Base-by-base conservation (phyloP, 106 monocot species). In the Gastrodia elata region DNA sequence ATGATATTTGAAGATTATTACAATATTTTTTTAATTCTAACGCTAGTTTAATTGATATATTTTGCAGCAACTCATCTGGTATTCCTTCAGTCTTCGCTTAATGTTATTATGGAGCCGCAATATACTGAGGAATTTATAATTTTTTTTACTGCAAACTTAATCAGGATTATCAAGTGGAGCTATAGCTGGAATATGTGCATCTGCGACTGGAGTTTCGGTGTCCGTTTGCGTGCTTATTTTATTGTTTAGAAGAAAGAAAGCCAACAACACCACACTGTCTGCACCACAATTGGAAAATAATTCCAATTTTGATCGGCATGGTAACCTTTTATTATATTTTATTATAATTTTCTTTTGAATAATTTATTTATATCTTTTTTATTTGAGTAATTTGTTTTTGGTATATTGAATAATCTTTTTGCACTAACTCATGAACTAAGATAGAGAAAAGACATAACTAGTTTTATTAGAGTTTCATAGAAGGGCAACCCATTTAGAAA, bases 151-250 rank as follows among this genome's bases (percentile, higher is more conserved):
- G 65, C 70, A 36, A 74, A 37, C n/a, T 74, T 38, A 33, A 46
- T 26, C 77, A 85, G 89, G 83, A 64, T 38, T 93, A 68, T 84
- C 89, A 72, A 71, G 69, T 2, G 91, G 85, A 57, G 87, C 76
- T 1, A 77, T 95, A 72, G 87, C 84, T 75, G 95, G 95, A 56
- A 87, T 89, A 79, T 65, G 76, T 73, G 33, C 87, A 73, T 87
- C 84, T 64, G 85, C 79, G 30, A 48, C 38, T 80, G 6, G 85
- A 38, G 46, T 88, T 32, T 35, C 69, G 56, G 28, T 80, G 46
- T 74, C 75, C n/a, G 57, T 84, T n/a, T 79, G 40, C 85, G 65
- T 85, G 48, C 76, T 49, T 74, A 24, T 79, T 67, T 44, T 48
- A 20, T 32, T 81, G n/a, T 39, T 71, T 59, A 86, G 75, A 79